Conservation (phyloP, 108 stramenopile genomes). For the Schizochytrium sp. region DNA sequence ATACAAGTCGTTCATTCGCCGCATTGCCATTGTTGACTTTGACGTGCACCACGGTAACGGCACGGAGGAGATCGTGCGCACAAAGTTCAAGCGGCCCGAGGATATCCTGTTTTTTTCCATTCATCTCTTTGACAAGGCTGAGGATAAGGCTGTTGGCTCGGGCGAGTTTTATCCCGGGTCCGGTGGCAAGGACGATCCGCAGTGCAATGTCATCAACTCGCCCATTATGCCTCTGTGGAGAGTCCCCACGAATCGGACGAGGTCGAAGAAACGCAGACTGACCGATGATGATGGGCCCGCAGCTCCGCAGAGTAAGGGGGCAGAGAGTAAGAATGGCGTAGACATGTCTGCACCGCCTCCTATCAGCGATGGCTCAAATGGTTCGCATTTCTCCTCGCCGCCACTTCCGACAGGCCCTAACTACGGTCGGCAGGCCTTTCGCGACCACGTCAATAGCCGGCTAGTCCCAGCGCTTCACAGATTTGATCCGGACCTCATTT, state of each 20-base stretch:
- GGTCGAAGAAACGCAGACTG: not conserved
- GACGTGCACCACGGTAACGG: constrained; percentile 60
- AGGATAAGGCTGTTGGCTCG: not conserved
- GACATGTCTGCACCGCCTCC: no score
- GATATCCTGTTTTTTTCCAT: constrained; percentile 41
- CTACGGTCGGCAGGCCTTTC: not conserved
- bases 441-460: not conserved
- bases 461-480: constrained; percentile 45
- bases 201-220: not conserved
- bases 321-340: no score
- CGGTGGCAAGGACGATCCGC: not conserved
- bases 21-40: constrained; percentile 53
- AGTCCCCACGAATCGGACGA: not conserved
- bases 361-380: no score
- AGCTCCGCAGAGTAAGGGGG: not conserved
- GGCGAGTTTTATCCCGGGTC: constrained; percentile 40
- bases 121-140: constrained; percentile 39
- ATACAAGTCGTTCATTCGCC: constrained; percentile 20
- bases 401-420: not conserved
- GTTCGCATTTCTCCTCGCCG: not conserved
- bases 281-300: not conserved
- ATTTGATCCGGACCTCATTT: constrained; percentile 90
- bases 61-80: constrained; percentile 43
- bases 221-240: not conserved
- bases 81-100: constrained; percentile 26